phyloP scores from a whole-genome alignment of 768 basidiomycete species.

The Auriscalpium vulgare region DNA sequence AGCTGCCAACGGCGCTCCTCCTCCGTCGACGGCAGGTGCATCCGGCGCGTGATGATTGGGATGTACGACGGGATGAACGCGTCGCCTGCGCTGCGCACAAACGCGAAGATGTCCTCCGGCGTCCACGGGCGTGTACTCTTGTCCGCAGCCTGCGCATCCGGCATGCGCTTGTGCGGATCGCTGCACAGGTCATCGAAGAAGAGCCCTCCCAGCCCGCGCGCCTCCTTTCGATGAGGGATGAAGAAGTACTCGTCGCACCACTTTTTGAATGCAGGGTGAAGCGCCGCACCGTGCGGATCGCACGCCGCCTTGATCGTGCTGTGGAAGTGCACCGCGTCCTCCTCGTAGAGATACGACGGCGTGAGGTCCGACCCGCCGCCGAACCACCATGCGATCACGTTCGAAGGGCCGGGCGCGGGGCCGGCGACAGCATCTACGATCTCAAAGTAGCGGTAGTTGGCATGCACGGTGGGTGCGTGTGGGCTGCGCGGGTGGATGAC shows the following conservation, averaged over 20 bases:
- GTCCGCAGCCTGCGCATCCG: slow-evolving; percentile 21
- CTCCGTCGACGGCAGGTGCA: slow-evolving; percentile 48
- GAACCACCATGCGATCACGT: slow-evolving; percentile 93
- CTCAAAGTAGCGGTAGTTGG: slow-evolving; percentile 98
- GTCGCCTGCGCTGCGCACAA: slow-evolving; percentile 64
- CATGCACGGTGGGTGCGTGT: slow-evolving; percentile 87
- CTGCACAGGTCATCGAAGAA: slow-evolving; percentile 92
- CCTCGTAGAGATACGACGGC: slow-evolving; percentile 84
- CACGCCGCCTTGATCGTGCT: slow-evolving; percentile 65
- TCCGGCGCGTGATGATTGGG: slow-evolving; percentile 67
- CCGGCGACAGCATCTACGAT: slow-evolving; percentile 45
- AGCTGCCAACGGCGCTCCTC: slow-evolving; percentile 87
- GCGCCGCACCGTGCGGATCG: slow-evolving; percentile 54
- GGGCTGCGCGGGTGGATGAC: slow-evolving; percentile 94
- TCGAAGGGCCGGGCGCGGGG: slow-evolving; percentile 24
- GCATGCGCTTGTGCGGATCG: slow-evolving; percentile 57
- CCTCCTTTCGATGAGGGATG: slow-evolving; percentile 80
- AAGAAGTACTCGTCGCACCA: slow-evolving; percentile 99
- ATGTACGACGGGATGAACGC: slow-evolving; percentile 87
- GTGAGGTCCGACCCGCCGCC: slow-evolving; percentile 95
- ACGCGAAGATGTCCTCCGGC: slow-evolving; percentile 66
- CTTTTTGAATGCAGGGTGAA: slow-evolving; percentile 78
- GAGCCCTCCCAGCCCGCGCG: slow-evolving; percentile 86
- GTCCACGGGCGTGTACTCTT: slow-evolving; percentile 39
- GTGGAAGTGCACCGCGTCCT: slow-evolving; percentile 88